A percentile compares a stretch with the other conserved stretches of the same genome.
phyloP scores from a whole-genome alignment of 495 filamentous ascomycete species.

The Penicillium malachiteum region DNA sequence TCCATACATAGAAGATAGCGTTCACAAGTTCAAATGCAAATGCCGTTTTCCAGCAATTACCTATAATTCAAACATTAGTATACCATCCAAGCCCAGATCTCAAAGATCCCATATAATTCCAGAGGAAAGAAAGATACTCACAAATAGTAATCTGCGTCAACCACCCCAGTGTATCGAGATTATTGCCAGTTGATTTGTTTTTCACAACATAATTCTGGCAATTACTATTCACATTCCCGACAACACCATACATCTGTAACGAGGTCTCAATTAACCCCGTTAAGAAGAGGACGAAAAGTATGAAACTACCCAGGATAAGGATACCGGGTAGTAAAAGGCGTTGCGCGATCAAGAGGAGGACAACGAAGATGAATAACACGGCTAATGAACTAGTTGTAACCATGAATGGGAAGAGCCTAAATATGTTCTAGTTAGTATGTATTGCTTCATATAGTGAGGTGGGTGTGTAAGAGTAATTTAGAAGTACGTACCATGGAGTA shows the following conservation, averaged over 20 bases:
- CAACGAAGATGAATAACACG: slow-evolving; percentile 69
- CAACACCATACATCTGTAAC: slow-evolving; percentile 83
- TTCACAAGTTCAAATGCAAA: slow-evolving; percentile 72
- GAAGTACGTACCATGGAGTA: slow-evolving; percentile 72
- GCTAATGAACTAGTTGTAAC: slow-evolving; percentile 68
- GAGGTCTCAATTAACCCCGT: slow-evolving; percentile 87
- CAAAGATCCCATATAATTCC: background rate
- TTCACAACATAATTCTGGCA: slow-evolving; percentile 73
- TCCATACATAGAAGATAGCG: slow-evolving; percentile 85
- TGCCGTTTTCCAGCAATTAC: slow-evolving; percentile 59
- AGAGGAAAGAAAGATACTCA: too few species aligned
- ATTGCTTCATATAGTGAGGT: background rate
- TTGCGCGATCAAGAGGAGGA: slow-evolving; percentile 71
- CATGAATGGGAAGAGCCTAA: slow-evolving; percentile 93
- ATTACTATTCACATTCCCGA: slow-evolving; percentile 71
- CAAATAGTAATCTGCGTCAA: slow-evolving; percentile 86
- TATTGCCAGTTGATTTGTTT: slow-evolving; percentile 57
- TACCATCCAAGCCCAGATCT: background rate
- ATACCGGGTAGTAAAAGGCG: slow-evolving; percentile 83
- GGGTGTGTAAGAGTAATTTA: background rate
- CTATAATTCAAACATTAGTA: slow-evolving; percentile 14
- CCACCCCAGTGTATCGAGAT: slow-evolving; percentile 74
- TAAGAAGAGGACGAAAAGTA: slow-evolving; percentile 90
- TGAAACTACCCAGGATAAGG: slow-evolving; percentile 87
- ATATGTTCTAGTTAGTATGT: slow-evolving; percentile 12